These are phyloP conservation scores for Pseudohalonectria lignicola DNA, from an alignment of 2,329 filamentous ascomycete species.

Conservation along the genomic window DNA sequence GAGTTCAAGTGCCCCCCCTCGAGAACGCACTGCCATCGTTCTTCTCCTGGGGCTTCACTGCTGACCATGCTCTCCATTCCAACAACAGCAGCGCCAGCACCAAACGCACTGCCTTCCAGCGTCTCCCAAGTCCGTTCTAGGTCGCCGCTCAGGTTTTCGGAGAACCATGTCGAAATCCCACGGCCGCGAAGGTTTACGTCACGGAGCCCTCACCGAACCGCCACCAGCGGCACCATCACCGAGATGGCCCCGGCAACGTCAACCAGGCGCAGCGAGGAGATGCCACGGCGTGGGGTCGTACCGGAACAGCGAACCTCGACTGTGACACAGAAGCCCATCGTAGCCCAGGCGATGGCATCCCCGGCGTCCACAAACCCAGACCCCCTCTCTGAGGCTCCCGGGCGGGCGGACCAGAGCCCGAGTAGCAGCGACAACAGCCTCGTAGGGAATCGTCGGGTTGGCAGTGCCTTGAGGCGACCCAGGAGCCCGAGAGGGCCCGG, in stretches of 20 bases:
- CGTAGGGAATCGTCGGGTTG: too few species aligned
- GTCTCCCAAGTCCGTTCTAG: constrained; percentile 40
- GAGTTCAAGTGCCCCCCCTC: neutral
- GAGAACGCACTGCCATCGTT: neutral
- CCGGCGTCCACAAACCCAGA: too few species aligned
- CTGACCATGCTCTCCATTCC: neutral
- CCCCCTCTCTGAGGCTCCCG: too few species aligned
- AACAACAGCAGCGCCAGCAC: neutral
- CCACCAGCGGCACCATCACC: constrained; percentile 15
- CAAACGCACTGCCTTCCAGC: constrained; percentile 38
- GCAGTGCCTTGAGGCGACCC: too few species aligned
- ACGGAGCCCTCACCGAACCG: constrained; percentile 37
- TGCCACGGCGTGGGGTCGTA: constrained; percentile 25
- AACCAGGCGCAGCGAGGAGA: constrained; percentile 31
- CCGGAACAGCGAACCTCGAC: constrained; percentile 23
- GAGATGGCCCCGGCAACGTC: constrained; percentile 30
- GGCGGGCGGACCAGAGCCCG: too few species aligned
- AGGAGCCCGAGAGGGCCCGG: too few species aligned
- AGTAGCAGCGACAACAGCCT: too few species aligned
- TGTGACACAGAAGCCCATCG: constrained; percentile 34
- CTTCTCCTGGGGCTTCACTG: too few species aligned
- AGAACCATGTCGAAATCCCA: constrained; percentile 37
- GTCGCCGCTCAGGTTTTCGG: constrained; percentile 43
- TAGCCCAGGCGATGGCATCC: constrained; percentile 26
- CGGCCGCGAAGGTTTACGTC: constrained; percentile 40